Evolutionary conservation across 179 eudicot genomes (phyloP), one percentile per base, ranked within the genome.

Genomic region (Dionaea muscipula): DNA sequence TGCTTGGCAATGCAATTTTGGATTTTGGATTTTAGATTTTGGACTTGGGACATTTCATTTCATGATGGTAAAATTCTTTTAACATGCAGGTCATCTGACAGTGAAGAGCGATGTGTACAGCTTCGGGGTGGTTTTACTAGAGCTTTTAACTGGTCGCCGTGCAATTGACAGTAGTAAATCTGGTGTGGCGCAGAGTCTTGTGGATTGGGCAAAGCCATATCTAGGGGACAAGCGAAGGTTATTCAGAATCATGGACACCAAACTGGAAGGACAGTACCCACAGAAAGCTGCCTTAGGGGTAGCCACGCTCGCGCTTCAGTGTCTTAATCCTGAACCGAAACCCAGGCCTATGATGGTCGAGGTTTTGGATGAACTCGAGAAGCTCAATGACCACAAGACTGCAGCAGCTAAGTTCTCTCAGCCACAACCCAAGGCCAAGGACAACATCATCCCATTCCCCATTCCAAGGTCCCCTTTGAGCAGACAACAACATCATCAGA

Each of bases 131-230:
- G 43, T 39, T 4, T 14, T 39, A 16, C n/a, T 39, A 12, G 43
- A 39, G n/a, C 43, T 39, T 2, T 14, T 39, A 36, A 25, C 47
- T 3, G 47, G 63, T 18, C 2, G 26, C 36, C 65, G 39, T 0
- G 23, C 24, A 16, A 7, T 51, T 26, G 57, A 61, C 18, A 49
- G 25, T 15, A 51, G 10, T 19, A 17, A 22, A 10, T 45, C 51
- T 39, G 12, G 2, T 4, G 24, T 4, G 0, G 47, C 48, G 23
- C 56, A 51, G 9, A 36, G 2, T 2, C 38, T 61, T 17, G 50
- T 51, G 16, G 51, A 61, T 17, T 51, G 56, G 56, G 57, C 40
- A 9, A 61, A 21, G 27, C 51, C 40, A 11, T 48, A 48, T 51
- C 47, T 59, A 19, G 27, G 7, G 7, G 20, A 59, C 8, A 49